Evolutionary conservation across 2,329 filamentous ascomycete species (phyloP), one percentile per base, ranked within the genome.

Genomic region (Trichoderma cornu-damae): DNA sequence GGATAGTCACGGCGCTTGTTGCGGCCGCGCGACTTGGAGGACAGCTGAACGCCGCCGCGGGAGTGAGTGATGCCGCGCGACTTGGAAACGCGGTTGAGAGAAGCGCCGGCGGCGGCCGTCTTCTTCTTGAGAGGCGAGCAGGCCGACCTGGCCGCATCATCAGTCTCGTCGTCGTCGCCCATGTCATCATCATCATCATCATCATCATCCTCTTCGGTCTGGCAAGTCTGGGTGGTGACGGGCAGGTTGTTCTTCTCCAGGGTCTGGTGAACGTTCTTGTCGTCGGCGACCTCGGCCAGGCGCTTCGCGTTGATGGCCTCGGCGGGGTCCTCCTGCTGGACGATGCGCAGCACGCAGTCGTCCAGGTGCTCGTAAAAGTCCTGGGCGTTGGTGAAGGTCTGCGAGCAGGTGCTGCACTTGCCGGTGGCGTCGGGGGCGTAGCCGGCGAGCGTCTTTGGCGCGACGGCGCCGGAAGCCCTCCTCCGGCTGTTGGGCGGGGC

Each of bases 321-420:
- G 24, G 83, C 79, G 3, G 85, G 85, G 63, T 88, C 85, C 69
- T 87, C 84, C 70, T 87, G 84, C 70, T 88, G 85, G 24, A 88
- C 85, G 65, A 87, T 87, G 69, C 84, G 83, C 62, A 88, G 75
- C 60, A 88, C 85, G 68, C 85, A 88, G 73, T 88, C 85, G 66
- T 88, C 93, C 69, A 97, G 79, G 80, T 97, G 93, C 80, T 97
- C 94, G 72, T 97, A 97, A 75, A 97, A 97, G 75, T 97, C 93
- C 71, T 97, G 93, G 4, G 92, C 91, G 67, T 90, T 96, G 75
- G 83, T 84, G 74, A 97, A 97, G 11, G 88, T 96, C 59, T 86
- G 83, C 12, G 89, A 90, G 75, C 94, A 99, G 50, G 92, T 97
- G 24, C 91, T 96, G 74, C 94, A 97, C 76, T 94, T 96, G 73